Evolutionary conservation across 306 rosid species (phyloP), one percentile per base, ranked within the genome.

Genomic region (Prosopis cineraria): DNA sequence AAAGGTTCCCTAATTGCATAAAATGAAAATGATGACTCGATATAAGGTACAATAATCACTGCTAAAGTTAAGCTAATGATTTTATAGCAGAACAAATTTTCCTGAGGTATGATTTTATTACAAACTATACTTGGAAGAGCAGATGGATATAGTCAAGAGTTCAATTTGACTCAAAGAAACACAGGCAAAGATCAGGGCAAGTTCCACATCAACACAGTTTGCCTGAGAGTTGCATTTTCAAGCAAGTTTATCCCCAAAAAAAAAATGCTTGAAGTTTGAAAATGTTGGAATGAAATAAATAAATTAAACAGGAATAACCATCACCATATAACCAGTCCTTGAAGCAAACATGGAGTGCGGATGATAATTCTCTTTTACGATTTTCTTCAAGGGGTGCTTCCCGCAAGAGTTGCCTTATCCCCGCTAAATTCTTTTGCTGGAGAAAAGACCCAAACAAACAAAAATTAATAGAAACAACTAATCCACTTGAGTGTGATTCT

Each of bases 301-400:
- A 63, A 39, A 33, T 41, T 37, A 43, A 63, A 12, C 69, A 64
- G 33, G 34, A 65, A 67, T 14, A 77, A 70, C 10, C 40, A 67
- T 84, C 91, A 96, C 98, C 99, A 69, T 96, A 93, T 86, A 96
- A 85, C 99, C 99, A 96, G 79, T 96, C 99, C 86, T 89, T 96
- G 85, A 96, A 96, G 85, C 90, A 89, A 68, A 91, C 92, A 76
- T 96, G 99, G 53, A 96, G 94, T 0, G 99, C 99, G 40, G 90
- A 86, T 59, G 98, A 93, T 79, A 96, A 81, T 77, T 96, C 99
- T 41, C 90, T 89, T 79, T 86, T 93, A 24, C 94, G 95, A 71
- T 75, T 91, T 62, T 96, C 99, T 84, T 96, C 98, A 45, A 96
- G 93, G 14, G 97, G 87, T 66, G 94, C 91, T 84, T 96, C 99